Evolutionary conservation across 306 rosid genomes (phyloP).

Genomic region (Ochetophila trinervis): DNA sequence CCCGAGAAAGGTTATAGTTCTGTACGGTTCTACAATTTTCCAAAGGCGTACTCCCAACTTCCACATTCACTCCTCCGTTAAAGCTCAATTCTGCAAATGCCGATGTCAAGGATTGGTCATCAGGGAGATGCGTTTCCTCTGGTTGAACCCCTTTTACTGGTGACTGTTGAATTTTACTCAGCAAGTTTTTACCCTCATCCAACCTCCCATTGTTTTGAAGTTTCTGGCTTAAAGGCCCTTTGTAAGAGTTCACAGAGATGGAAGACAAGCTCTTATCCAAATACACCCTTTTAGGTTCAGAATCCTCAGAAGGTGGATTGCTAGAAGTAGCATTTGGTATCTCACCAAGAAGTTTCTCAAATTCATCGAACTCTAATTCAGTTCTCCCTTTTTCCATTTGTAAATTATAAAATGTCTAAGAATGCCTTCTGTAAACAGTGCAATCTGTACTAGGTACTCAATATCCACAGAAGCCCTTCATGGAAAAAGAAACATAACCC

Average conservation of each 20-base stretch:
- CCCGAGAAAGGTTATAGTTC: slow-evolving; percentile 10
- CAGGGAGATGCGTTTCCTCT: slow-evolving; percentile 25
- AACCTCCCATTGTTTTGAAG: slow-evolving; percentile 27
- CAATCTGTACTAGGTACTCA: slow-evolving; percentile 2
- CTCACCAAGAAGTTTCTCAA: slow-evolving; percentile 49
- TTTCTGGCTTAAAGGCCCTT: slow-evolving; percentile 20
- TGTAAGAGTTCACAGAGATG: slow-evolving; percentile 18
- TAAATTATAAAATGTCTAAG: slow-evolving; percentile 1
- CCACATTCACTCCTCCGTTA: slow-evolving; percentile 7
- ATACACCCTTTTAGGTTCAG: slow-evolving; percentile 18
- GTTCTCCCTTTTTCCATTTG: slow-evolving; percentile 30
- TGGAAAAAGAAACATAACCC: background rate
- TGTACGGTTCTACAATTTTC: slow-evolving; percentile 19
- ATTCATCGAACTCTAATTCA: slow-evolving; percentile 40
- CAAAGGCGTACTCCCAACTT: background rate
- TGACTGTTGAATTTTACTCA: slow-evolving; percentile 24
- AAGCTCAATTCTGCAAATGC: slow-evolving; percentile 43
- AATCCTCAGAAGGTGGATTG: slow-evolving; percentile 31
- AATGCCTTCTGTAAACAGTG: slow-evolving; percentile 5
- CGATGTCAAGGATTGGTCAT: slow-evolving; percentile 34
- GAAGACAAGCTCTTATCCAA: slow-evolving; percentile 26
- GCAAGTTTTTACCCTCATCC: slow-evolving; percentile 33
- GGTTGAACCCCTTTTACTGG: slow-evolving; percentile 27
- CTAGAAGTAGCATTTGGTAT: slow-evolving; percentile 43
- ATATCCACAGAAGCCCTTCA: background rate